phyloP scores from a whole-genome alignment of 2,329 filamentous ascomycete genomes.

The Trichophyton verrucosum region DNA sequence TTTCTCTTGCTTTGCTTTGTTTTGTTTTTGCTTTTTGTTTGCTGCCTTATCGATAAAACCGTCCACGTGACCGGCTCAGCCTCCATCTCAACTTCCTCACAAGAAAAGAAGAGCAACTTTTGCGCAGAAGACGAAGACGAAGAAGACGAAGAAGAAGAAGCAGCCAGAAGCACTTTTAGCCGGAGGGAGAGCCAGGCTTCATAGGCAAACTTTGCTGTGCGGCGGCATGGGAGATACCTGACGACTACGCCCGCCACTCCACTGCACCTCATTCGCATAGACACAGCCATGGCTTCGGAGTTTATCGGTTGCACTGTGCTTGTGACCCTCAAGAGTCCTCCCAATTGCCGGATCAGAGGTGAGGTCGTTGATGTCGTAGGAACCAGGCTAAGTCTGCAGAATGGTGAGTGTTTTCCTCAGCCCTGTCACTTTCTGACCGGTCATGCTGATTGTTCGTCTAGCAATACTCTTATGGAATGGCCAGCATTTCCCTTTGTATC shows the following conservation, averaged over 20 bases:
- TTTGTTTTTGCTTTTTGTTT: background rate
- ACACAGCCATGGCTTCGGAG: slow-evolving; percentile 47
- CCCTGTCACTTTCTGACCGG: background rate
- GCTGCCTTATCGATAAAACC: background rate
- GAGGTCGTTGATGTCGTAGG: slow-evolving; percentile 59
- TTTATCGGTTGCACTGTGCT: slow-evolving; percentile 68
- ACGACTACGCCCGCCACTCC: background rate
- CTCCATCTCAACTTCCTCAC: background rate
- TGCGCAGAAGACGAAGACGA: background rate
- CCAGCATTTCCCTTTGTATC: slow-evolving; percentile 41
- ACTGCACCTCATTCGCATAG: background rate
- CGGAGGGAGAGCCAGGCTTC: background rate
- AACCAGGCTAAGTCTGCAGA: slow-evolving; percentile 54
- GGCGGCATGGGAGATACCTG: background rate
- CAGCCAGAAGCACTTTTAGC: background rate
- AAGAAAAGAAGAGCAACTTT: background rate
- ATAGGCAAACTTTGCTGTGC: background rate
- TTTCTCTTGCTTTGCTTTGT: background rate
- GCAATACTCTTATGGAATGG: slow-evolving; percentile 39
- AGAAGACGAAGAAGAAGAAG: no score
- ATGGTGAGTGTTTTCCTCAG: slow-evolving; percentile 45
- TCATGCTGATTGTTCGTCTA: slow-evolving; percentile 27
- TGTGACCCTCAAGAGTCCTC: slow-evolving; percentile 56
- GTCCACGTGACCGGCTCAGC: background rate
- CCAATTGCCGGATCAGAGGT: slow-evolving; percentile 53